A percentile compares a stretch with the other conserved stretches of the same genome.
Conservation (phyloP, 2,329 filamentous ascomycete species). For the Aspergillus persii region DNA sequence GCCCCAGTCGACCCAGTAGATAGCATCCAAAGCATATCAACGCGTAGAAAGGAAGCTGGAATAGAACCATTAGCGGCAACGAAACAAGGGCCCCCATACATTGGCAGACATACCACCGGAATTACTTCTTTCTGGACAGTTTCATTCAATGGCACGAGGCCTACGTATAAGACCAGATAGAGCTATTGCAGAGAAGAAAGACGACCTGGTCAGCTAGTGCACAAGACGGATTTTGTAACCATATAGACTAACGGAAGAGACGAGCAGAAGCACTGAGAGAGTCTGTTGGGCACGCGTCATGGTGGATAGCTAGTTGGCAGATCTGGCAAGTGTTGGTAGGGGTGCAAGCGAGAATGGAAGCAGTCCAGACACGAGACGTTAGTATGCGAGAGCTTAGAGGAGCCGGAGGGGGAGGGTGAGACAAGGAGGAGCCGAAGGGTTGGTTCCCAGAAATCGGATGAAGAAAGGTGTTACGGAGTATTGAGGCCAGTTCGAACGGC, state of each 20-base stretch:
- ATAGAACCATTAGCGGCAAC: slow-evolving; percentile 3
- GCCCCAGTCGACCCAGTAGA: slow-evolving; percentile 86
- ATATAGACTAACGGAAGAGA: slow-evolving; percentile 70
- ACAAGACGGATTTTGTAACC: slow-evolving; percentile 3
- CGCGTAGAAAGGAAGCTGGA: slow-evolving; percentile 85
- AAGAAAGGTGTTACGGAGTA: neutral
- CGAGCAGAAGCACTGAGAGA: slow-evolving; percentile 79
- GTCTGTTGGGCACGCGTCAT: slow-evolving; percentile 97
- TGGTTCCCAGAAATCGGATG: neutral
- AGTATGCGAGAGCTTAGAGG: neutral
- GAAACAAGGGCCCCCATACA: neutral
- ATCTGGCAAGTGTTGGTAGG: neutral
- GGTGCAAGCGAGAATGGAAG: neutral
- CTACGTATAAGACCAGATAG: slow-evolving; percentile 82
- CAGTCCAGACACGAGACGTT: neutral
- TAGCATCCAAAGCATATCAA: slow-evolving; percentile 89
- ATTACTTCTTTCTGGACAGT: slow-evolving; percentile 81
- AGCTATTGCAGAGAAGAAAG: slow-evolving; percentile 55
- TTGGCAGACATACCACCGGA: slow-evolving; percentile 68
- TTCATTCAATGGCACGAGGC: slow-evolving; percentile 75
- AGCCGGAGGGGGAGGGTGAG: neutral
- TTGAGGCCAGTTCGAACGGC: neutral
- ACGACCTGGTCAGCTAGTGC: slow-evolving; percentile 13
- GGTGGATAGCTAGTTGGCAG: neutral
- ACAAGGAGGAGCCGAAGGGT: neutral